These are phyloP conservation scores for Beauveria caledonica DNA, from an alignment of 2,329 filamentous ascomycete genomes.

Conservation along the genomic window DNA sequence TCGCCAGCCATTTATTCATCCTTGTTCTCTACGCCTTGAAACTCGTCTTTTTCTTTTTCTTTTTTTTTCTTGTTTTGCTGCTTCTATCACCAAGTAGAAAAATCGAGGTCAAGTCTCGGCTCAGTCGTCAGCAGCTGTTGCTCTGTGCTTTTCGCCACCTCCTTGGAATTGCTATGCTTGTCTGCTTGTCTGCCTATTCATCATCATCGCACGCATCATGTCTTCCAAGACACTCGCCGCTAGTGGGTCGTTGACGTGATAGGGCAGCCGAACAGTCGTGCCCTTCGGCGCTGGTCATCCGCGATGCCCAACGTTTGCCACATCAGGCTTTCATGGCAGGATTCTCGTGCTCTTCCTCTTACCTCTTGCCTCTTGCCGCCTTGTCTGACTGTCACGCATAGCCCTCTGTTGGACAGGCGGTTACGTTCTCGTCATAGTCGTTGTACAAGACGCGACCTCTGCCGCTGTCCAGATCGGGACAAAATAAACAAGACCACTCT, in stretches of 20 bases:
- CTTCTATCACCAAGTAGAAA: not conserved
- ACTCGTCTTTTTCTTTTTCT: not conserved
- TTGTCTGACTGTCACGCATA: not conserved
- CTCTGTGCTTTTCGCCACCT: not conserved
- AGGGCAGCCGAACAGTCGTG: not conserved
- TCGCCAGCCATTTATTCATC: not conserved
- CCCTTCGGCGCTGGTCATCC: not conserved
- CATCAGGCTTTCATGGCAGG: not conserved
- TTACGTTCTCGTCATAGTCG: not conserved
- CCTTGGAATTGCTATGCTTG: not conserved
- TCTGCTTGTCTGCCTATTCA: not conserved
- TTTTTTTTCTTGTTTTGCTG: not conserved
- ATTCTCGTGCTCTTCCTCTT: not conserved
- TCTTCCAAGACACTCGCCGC: not conserved
- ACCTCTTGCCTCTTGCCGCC: not conserved
- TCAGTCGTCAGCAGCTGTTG: not conserved
- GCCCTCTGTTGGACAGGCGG: not conserved
- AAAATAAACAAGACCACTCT: constrained; percentile 8
- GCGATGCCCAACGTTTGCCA: constrained; percentile 7
- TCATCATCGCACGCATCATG: not conserved
- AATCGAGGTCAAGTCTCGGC: not conserved
- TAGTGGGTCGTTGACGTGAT: constrained; percentile 8
- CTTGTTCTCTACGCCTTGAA: not conserved
- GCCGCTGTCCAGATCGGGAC: constrained; percentile 10
- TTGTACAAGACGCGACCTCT: not conserved